Conservation (phyloP, 2,329 filamentous ascomycete genomes). For the Zymoseptoria tritici region DNA sequence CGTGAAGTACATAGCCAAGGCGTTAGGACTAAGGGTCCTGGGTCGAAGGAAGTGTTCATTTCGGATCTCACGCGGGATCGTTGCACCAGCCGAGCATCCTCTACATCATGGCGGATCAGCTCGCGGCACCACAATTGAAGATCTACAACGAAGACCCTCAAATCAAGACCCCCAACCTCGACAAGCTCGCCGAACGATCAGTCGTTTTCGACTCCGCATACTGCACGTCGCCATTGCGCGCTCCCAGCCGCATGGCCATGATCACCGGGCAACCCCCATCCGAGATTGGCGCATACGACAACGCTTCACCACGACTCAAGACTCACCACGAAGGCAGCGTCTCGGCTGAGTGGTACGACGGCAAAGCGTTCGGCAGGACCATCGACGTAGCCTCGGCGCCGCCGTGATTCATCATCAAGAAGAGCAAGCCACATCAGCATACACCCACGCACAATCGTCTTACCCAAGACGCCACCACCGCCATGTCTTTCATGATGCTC, state of each 20-base stretch:
- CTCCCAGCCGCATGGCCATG: constrained; percentile 88
- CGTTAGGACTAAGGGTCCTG: too few relatives aligned
- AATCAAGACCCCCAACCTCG: constrained; percentile 87
- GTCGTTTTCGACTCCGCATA: constrained; percentile 93
- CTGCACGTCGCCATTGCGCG: constrained; percentile 87
- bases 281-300: constrained; percentile 87
- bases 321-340: constrained; percentile 60
- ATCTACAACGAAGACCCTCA: constrained; percentile 84
- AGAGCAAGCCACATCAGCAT: too few relatives aligned
- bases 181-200: constrained; percentile 69
- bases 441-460: too few relatives aligned
- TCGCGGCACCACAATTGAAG: constrained; percentile 81
- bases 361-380: constrained; percentile 67
- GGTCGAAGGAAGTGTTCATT: too few relatives aligned
- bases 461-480: too few relatives aligned
- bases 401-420: too few relatives aligned
- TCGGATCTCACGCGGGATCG: too few relatives aligned
- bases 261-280: constrained; percentile 86
- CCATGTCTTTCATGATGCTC: too few relatives aligned
- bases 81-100: constrained; percentile 61
- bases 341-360: constrained; percentile 69
- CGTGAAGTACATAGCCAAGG: too few relatives aligned
- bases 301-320: constrained; percentile 74
- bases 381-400: constrained; percentile 57
- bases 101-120: constrained; percentile 95